Evolutionary conservation across 2,329 filamentous ascomycete genomes (phyloP), one percentile per base, ranked within the genome.

Genomic region (Aspergillus japonicus): DNA sequence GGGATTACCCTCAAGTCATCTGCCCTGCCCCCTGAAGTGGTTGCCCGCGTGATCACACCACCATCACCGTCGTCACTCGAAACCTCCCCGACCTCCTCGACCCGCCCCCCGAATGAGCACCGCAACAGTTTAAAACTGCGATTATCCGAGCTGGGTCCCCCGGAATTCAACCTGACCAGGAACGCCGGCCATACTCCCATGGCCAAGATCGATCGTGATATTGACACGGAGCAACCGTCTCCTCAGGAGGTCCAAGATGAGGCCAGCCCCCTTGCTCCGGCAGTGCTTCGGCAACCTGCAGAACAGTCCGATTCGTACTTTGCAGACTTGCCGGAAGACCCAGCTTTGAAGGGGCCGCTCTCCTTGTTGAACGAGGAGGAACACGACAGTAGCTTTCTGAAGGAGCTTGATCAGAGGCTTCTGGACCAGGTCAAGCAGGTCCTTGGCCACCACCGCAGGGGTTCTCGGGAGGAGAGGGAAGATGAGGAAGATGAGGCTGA

Each of bases 1-100:
- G 78, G 79, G 5, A 81, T 81, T 58, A 80, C 75, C 5, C 71
- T 81, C 53, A 81, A 80, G 58, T 80, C 78, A 3, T 76, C 77
- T 21, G 78, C 73, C 4, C 66, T 81, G 44, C 76, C 74, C 26
- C 78, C 77, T 4, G 75, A 74, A 56, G 71, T 81, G 19, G 73
- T 78, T 19, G 77, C 76, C 47, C 76, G 73, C 60, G 74, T 80
- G 56, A 75, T 78, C 63, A 78, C 77, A 31, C 76, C 77, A 31
- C 72, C 75, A 31, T 74, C 76, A 8, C 72, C 73, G 14, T 66
- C 68, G 21, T 66, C 71, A 51, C 60, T 66, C 39, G 69, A 68
- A 12, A 62, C 65, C 12, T 70, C 72, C 21, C 68, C 69, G 42
- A 67, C 69, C 26, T 66, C 72, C 14, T 65, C 61, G 2, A 54